Conservation (phyloP, 192 early-diverging fungal genomes). For the Chytriomyces sp. region DNA sequence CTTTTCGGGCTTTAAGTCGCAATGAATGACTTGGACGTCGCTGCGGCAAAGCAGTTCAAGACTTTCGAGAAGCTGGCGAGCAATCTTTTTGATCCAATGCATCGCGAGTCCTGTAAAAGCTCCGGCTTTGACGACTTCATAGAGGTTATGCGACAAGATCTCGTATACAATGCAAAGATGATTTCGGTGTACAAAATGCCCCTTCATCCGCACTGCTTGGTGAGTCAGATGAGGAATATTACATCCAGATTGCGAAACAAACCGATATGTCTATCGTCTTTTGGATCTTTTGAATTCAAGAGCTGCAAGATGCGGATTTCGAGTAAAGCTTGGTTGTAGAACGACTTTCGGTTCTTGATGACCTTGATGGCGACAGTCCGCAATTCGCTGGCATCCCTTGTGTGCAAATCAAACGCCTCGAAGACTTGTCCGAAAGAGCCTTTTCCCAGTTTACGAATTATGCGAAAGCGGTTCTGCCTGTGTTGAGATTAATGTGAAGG, state of each 20-base stretch:
- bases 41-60: slow-evolving; percentile 26
- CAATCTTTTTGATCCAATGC: slow-evolving; percentile 18
- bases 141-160: slow-evolving; percentile 39
- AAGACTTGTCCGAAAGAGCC: slow-evolving; percentile 43
- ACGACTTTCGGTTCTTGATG: slow-evolving; percentile 42
- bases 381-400: not conserved
- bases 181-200: slow-evolving; percentile 31
- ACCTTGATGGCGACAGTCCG: slow-evolving; percentile 48
- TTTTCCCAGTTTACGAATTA: slow-evolving; percentile 27
- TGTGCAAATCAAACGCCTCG: slow-evolving; percentile 19
- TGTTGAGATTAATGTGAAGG: no score
- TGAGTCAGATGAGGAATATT: not conserved
- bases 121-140: slow-evolving; percentile 32
- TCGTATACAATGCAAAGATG: slow-evolving; percentile 52
- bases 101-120: slow-evolving; percentile 32
- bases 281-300: slow-evolving; percentile 29
- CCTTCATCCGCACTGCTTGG: slow-evolving; percentile 33
- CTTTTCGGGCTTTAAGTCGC: slow-evolving; percentile 56
- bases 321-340: slow-evolving; percentile 36
- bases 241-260: not conserved
- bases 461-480: slow-evolving; percentile 13
- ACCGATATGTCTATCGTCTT: slow-evolving; percentile 27
- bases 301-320: slow-evolving; percentile 39
- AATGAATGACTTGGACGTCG: slow-evolving; percentile 43
- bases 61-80: slow-evolving; percentile 30